phyloP scores from a whole-genome alignment of 2,329 filamentous ascomycete genomes.

The Geosmithia morbida region DNA sequence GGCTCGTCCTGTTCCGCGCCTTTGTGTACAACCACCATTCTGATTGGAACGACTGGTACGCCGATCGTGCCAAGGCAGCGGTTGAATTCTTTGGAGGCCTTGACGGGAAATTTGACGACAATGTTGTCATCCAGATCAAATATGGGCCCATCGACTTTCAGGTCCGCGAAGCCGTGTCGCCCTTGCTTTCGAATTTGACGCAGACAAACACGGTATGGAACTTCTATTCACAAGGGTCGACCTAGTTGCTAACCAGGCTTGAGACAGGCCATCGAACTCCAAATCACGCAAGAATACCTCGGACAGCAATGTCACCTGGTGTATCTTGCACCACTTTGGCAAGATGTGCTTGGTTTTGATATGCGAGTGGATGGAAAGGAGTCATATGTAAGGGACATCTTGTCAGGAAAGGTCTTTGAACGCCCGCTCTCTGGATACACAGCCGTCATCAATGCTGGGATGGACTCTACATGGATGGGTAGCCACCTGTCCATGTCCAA shows the following conservation, averaged over 20 bases:
- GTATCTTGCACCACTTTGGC: constrained; percentile 56
- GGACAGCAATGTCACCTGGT: constrained; percentile 57
- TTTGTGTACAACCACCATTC: constrained; percentile 52
- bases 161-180: constrained; percentile 42
- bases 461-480: constrained; percentile 53
- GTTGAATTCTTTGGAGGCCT: constrained; percentile 52
- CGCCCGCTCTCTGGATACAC: constrained; percentile 45
- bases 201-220: constrained; percentile 17
- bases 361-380: constrained; percentile 41
- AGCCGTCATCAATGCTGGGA: constrained; percentile 53
- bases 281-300: constrained; percentile 56
- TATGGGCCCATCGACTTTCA: constrained; percentile 58
- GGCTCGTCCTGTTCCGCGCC: constrained; percentile 55
- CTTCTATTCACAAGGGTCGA: neutral
- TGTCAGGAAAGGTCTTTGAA: constrained; percentile 39
- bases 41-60: constrained; percentile 45
- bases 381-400: constrained; percentile 43
- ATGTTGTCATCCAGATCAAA: constrained; percentile 60
- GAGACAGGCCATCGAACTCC: constrained; percentile 43
- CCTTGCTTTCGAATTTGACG: constrained; percentile 40
- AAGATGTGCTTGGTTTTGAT: constrained; percentile 53
- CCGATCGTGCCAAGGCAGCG: constrained; percentile 55
- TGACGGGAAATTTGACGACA: constrained; percentile 52
- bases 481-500: constrained; percentile 59
- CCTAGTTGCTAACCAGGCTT: neutral